These are phyloP conservation scores for Backusella luteola DNA, from an alignment of 192 early-diverging fungal genomes.

Conservation along the genomic window DNA sequence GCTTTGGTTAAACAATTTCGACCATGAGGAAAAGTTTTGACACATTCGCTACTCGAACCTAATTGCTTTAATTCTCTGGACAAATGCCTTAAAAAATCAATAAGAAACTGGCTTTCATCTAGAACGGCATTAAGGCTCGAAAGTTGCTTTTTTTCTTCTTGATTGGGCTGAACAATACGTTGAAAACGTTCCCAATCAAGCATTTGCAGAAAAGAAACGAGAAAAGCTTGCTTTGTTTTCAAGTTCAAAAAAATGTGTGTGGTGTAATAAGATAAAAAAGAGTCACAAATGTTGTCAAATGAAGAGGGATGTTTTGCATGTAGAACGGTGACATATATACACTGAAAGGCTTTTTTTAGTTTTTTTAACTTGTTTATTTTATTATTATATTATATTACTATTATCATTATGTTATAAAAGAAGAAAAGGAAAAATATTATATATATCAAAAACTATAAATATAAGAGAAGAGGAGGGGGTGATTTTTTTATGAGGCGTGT, in stretches of 20 bases:
- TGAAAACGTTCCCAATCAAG: conserved; percentile 16
- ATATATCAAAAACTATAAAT: background rate
- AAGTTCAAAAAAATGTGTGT: background rate
- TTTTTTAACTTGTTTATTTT: background rate
- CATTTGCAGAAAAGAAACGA: background rate
- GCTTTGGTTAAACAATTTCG: background rate
- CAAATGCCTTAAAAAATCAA: background rate
- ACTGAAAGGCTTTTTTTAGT: no score
- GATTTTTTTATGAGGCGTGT: background rate
- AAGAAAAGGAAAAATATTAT: conserved; percentile 1
- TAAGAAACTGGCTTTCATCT: background rate
- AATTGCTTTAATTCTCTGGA: background rate
- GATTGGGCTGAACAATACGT: background rate
- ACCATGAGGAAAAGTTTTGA: background rate
- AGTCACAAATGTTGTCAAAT: no score
- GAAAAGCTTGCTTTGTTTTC: background rate
- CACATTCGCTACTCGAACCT: background rate
- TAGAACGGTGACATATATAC: no score
- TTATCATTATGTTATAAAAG: conserved; percentile 2
- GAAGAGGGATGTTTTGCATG: no score
- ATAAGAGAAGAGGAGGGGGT: background rate
- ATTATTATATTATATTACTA: background rate
- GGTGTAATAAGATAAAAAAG: no score
- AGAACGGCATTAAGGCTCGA: background rate
- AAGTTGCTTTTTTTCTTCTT: background rate